phyloP scores from a whole-genome alignment of 2,329 filamentous ascomycete genomes.

The Bipolaris zeicola region DNA sequence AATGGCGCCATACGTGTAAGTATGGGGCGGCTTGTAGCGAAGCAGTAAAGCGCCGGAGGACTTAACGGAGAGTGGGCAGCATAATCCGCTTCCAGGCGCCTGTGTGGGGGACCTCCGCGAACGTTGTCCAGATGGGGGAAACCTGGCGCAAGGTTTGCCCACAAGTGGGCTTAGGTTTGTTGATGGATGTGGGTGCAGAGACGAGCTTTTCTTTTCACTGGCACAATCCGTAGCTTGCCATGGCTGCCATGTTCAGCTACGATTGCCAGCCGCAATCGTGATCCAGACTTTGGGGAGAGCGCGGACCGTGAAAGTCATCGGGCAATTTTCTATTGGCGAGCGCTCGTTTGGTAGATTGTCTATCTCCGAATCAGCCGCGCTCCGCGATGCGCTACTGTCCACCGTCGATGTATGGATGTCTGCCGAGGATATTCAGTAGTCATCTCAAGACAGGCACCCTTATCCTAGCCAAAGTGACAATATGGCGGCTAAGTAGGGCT shows the following conservation, averaged over 20 bases:
- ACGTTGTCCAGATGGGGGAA: conserved; percentile 15
- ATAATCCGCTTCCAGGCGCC: conserved; percentile 8
- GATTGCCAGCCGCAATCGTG: conserved; percentile 11
- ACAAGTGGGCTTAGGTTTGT: neutral
- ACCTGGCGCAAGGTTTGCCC: conserved; percentile 2
- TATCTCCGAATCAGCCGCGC: conserved; percentile 2
- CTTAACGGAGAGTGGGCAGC: conserved; percentile 13
- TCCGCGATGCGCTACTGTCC: conserved; percentile 3
- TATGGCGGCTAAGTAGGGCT: no score
- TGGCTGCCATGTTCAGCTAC: conserved; percentile 5
- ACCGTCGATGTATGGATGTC: neutral
- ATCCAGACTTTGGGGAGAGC: conserved; percentile 4
- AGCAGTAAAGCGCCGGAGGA: conserved; percentile 10
- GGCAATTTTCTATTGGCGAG: conserved; percentile 10
- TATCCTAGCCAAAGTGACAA: neutral
- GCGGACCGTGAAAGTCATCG: conserved; percentile 8
- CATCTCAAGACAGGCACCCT: neutral
- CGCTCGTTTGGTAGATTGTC: neutral
- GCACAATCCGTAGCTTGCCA: conserved; percentile 8
- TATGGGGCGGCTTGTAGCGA: conserved; percentile 20
- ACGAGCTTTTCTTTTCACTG: conserved; percentile 1
- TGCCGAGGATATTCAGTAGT: neutral
- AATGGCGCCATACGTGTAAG: conserved; percentile 18
- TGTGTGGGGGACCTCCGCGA: conserved; percentile 8
- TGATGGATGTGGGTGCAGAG: neutral